Percentiles rank a stretch among this genome's conserved stretches.
Evolutionary conservation across 345 rosid species (phyloP).

Genomic region (Litchi chinensis): DNA sequence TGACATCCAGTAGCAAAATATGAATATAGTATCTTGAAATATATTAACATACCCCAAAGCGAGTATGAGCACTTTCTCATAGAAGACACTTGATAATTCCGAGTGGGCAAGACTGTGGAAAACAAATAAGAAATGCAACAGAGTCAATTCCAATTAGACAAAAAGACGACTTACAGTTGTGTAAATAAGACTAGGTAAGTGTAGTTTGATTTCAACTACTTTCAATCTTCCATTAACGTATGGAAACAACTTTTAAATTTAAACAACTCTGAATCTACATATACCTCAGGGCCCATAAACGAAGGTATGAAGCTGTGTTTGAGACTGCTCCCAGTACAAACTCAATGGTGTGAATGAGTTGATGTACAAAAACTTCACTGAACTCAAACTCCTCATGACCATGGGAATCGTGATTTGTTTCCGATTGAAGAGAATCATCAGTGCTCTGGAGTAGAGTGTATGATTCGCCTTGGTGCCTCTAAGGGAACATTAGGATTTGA

Average conservation of each 20-base stretch:
- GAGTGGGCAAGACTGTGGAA: conserved; percentile 90
- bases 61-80: conserved; percentile 91
- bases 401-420: conserved; percentile 58
- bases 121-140: conserved; percentile 12
- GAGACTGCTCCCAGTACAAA: conserved; percentile 99
- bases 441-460: conserved; percentile 59
- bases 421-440: conserved; percentile 77
- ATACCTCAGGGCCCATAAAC: conserved; percentile 98
- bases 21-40: background rate
- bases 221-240: background rate
- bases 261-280: conserved; percentile 10
- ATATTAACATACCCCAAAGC: conserved; percentile 75
- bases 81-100: conserved; percentile 88
- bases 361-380: conserved; percentile 95
- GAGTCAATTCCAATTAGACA: conserved; percentile 4
- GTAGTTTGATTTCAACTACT: background rate
- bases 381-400: conserved; percentile 92
- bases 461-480: conserved; percentile 89
- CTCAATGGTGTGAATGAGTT: conserved; percentile 94
- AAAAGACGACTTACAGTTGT: background rate
- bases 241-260: background rate
- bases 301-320: conserved; percentile 96
- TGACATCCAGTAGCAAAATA: background rate
- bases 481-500: conserved; percentile 30
- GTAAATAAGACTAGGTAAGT: background rate